Evolutionary conservation across 306 rosid species (phyloP), one percentile per base, ranked within the genome.

Genomic region (Sicyos baderoa): DNA sequence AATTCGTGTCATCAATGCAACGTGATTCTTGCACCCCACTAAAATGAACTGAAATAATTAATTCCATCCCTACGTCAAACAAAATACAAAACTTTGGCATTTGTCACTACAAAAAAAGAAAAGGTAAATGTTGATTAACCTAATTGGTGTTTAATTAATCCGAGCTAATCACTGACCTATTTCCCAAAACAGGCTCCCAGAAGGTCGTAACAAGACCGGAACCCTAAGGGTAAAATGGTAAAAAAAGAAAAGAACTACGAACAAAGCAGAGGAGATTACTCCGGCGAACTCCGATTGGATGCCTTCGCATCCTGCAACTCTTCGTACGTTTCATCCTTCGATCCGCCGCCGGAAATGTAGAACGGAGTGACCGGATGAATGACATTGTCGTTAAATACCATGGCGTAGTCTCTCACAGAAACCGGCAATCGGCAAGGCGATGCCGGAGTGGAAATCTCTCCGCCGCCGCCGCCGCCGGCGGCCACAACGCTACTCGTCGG

Each of bases 391-490:
- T 32, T 37, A 53, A n/a, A 11, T 13, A 1, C 8, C 11, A 42
- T 21, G 32, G 53, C 9, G 45, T 71, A 10, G 23, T 49, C 74
- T 64, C 69, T 61, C 14, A 32, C 40, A 18, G 70, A 70, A 9
- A 54, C 62, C 1, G 58, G 48, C 45, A 70, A 27, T 7, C 32
- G 61, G 2, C 23, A 8, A 37, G 82, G 84, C 6, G 81, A 75
- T n/a, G 77, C 65, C 17, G 82, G 78, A 42, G 81, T 73, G 49
- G 86, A 73, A 51, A 79, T 72, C 40, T 84, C 79, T 13, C 71
- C 74, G 25, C 73, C 79, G 27, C 66, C 76, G 17, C 70, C 74
- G 25, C 73, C 79, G 27, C 66, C 76, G 18, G 12, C 65, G 4
- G 53, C 7, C 61, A 74, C 69, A 22, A 64, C 49, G 8, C 66